These are phyloP conservation scores for Rostrohypoxylon terebratum DNA, from an alignment of 495 filamentous ascomycete species.

Conservation along the genomic window DNA sequence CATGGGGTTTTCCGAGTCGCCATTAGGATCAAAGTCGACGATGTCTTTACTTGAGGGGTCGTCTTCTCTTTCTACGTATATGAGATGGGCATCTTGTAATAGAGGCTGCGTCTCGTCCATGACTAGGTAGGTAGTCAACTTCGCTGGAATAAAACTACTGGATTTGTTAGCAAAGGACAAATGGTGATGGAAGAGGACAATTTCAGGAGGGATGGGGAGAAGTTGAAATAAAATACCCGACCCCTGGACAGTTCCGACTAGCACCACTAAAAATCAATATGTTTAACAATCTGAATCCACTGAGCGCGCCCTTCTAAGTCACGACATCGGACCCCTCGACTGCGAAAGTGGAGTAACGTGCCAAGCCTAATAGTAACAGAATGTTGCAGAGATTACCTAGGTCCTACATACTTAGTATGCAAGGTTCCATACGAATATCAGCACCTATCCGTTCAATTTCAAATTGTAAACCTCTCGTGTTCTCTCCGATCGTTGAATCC, in stretches of 20 bases:
- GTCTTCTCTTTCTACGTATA: constrained; percentile 35
- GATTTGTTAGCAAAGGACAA: not conserved
- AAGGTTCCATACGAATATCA: not conserved
- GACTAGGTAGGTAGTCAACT: constrained; percentile 32
- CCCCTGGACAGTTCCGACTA: not conserved
- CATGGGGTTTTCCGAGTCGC: constrained; percentile 65
- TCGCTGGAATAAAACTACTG: not conserved
- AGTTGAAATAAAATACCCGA: not conserved
- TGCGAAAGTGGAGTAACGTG: constrained; percentile 22
- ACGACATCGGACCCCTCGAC: constrained; percentile 37
- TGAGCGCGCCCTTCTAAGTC: constrained; percentile 24
- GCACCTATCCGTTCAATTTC: not conserved
- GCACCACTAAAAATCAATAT: constrained; percentile 8
- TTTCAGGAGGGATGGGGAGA: not conserved
- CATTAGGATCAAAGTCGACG: constrained; percentile 60
- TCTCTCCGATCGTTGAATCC: not conserved
- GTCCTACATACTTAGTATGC: not conserved
- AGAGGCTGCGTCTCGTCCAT: constrained; percentile 54
- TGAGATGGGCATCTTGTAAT: constrained; percentile 42
- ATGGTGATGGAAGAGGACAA: constrained; percentile 3
- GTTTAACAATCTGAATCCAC: constrained; percentile 13
- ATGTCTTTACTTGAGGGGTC: constrained; percentile 42
- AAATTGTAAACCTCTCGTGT: not conserved
- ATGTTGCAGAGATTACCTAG: not conserved
- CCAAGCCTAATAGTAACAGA: constrained; percentile 13